Base-by-base conservation (phyloP, 2,329 filamentous ascomycete genomes). In the Cordyceps farinosa region DNA sequence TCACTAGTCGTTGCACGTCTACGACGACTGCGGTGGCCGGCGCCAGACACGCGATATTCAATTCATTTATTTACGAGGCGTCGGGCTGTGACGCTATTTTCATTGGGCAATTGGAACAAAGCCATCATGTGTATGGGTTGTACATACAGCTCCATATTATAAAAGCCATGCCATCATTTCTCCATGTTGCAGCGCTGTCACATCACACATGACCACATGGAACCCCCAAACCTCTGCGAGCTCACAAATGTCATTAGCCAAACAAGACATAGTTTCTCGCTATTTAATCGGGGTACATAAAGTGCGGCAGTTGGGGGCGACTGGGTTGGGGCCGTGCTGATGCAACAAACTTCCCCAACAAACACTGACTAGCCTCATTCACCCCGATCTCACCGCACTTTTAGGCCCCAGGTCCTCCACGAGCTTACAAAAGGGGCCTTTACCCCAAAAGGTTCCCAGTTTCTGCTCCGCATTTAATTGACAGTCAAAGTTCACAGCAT, bases 341-440 rank as follows among this genome's bases (percentile, higher is more conserved):
- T 54, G 40, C 29, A 17, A 54, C 32, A n/a, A 22, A 10, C 30
- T 38, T 61, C 30, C 58, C 50, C 58, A 61, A 61, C 58, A 61
- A 54, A 61, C 30, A 36, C 17, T 51, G 15, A 47, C 58, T 61
- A 54, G 58, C 30, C 32, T 61, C 50, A 47, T 40, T 44, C 42
- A 30, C 47, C 38, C 58, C n/a, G 40, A 47, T 40, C 58, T 61
- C 58, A 61, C 58, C 50, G 50, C 58, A 61, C 27, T 47, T 53
- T 54, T 13, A 15, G 17, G 9, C 7, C 22, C 40, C 30, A 27
- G 40, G 30, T 34, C 22, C 5, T 42, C 9, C 15, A 34, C 3
- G 45, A 38, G 30, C 38, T n/a, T 36, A 54, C 13, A 47, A 54
- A 54, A 47, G 13, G 40, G 38, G n/a, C 3, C 15, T 15, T 22